Conservation (phyloP, 2,329 filamentous ascomycete genomes). For the Coniosporium tulheliwenetii region DNA sequence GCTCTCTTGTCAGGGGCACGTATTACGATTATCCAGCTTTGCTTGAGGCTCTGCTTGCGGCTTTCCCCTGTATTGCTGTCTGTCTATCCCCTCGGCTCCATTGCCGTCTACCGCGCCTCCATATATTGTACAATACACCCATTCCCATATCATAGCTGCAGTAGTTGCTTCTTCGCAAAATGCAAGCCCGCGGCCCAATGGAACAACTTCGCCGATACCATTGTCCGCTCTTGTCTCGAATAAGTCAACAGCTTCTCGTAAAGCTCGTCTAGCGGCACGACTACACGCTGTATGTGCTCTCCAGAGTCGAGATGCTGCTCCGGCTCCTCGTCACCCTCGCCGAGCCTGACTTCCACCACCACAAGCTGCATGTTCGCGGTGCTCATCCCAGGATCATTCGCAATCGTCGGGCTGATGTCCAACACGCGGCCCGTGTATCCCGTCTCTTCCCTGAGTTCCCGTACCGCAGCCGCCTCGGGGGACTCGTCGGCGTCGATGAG, state of each 20-base stretch:
- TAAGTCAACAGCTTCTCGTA: conserved; percentile 36
- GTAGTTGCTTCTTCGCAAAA: conserved; percentile 13
- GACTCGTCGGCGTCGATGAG: conserved; percentile 42
- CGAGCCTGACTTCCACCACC: conserved; percentile 41
- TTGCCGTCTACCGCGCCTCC: too few relatives aligned
- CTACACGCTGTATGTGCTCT: conserved; percentile 44
- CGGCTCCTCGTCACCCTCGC: conserved; percentile 33
- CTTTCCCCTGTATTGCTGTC: too few relatives aligned
- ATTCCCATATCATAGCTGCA: background rate
- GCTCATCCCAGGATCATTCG: conserved; percentile 46
- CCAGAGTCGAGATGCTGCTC: conserved; percentile 45
- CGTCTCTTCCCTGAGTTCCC: conserved; percentile 47
- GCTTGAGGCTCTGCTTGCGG: too few relatives aligned
- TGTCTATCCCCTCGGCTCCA: too few relatives aligned
- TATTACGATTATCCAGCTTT: too few relatives aligned
- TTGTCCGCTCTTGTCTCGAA: conserved; percentile 30
- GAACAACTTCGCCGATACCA: conserved; percentile 43
- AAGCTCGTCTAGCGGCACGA: conserved; percentile 40
- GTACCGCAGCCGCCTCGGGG: conserved; percentile 37
- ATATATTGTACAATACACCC: too few relatives aligned
- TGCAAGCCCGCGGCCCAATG: conserved; percentile 45
- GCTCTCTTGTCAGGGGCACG: too few relatives aligned
- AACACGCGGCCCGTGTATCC: conserved; percentile 39
- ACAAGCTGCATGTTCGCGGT: conserved; percentile 46
- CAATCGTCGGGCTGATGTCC: conserved; percentile 48